phyloP scores from a whole-genome alignment of 805 yeast species.

The Candida railenensis region DNA sequence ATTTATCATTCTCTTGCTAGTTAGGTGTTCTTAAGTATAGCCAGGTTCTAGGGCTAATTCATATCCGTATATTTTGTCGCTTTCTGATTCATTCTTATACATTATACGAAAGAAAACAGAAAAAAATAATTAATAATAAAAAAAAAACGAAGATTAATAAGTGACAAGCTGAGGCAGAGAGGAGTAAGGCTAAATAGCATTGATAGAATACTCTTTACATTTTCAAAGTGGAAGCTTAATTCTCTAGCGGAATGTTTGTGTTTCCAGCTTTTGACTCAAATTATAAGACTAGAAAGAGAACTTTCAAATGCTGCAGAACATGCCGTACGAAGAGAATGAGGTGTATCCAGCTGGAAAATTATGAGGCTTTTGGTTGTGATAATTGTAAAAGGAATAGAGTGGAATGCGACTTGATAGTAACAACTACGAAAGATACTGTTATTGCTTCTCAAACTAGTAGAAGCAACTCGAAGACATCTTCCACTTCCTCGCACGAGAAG shows the following conservation, averaged over 20 bases:
- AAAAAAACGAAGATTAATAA: neutral
- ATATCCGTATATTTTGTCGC: too few relatives aligned
- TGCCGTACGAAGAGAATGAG: slow-evolving; percentile 20
- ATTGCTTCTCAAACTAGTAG: neutral
- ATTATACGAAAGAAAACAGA: too few relatives aligned
- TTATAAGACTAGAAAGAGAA: slow-evolving; percentile 22
- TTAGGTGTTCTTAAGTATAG: too few relatives aligned
- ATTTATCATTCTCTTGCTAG: too few relatives aligned
- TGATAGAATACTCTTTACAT: neutral
- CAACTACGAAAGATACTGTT: too few relatives aligned
- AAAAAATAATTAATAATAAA: neutral
- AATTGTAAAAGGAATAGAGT: slow-evolving; percentile 14
- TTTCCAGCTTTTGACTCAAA: slow-evolving; percentile 24
- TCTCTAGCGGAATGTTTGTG: slow-evolving; percentile 15
- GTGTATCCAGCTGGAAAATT: slow-evolving; percentile 16
- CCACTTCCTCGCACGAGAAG: neutral
- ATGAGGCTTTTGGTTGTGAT: slow-evolving; percentile 21
- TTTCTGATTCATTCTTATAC: too few relatives aligned
- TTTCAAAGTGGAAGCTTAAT: neutral
- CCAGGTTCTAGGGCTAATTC: too few relatives aligned
- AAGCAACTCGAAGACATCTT: neutral
- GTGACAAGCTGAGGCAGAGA: too few relatives aligned
- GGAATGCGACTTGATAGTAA: slow-evolving; percentile 15
- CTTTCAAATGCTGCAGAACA: slow-evolving; percentile 21
- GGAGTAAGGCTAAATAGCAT: too few relatives aligned